Evolutionary conservation across 306 rosid genomes (phyloP), one percentile per base, ranked within the genome.

Genomic region (Castanea crenata): DNA sequence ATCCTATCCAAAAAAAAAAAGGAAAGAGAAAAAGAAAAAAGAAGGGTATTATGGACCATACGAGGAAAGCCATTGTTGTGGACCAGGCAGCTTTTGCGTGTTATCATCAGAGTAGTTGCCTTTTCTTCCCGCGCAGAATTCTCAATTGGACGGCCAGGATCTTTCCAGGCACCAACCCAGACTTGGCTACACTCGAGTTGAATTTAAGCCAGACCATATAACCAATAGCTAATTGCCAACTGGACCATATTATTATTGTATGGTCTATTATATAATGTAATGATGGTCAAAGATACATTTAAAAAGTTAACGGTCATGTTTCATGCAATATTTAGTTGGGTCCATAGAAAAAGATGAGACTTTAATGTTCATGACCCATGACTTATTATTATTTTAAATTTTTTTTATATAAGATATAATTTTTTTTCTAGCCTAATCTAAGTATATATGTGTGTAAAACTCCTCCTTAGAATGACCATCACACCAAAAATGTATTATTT

Each of bases 71-170:
- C 16, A 34, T 8, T 34, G 21, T 3, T 34, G 16, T 34, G 71
- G 71, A 34, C 25, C 7, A 19, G 25, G 71, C 16, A 34, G 2
- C 71, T 0, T 5, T 34, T 32, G 23, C 52, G 52, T 0, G 52
- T 67, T 9, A 8, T 32, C 51, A 16, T 32, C 7, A 31, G 9
- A 5, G 51, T 21, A 14, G 51, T 3, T 3, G 6, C 3, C 74
- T 68, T 4, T 4, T 20, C 5, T 74, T 6, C 74, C 74, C 38
- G 46, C 79, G 79, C 79, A 21, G 61, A 38, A 80, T 74, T 20
- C 35, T 51, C 21, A 32, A 15, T 57, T 34, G 41, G 52, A 72
- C 67, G 51, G 72, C 11, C 1, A 5, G 25, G 52, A 19, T 67
- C 15, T n/a, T 67, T 67, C 72, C 3, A 32, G n/a, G 72, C 18